A percentile compares a stretch with the other conserved stretches of the same genome.
Conservation (phyloP, 306 rosid genomes). For the Sophora flavescens region DNA sequence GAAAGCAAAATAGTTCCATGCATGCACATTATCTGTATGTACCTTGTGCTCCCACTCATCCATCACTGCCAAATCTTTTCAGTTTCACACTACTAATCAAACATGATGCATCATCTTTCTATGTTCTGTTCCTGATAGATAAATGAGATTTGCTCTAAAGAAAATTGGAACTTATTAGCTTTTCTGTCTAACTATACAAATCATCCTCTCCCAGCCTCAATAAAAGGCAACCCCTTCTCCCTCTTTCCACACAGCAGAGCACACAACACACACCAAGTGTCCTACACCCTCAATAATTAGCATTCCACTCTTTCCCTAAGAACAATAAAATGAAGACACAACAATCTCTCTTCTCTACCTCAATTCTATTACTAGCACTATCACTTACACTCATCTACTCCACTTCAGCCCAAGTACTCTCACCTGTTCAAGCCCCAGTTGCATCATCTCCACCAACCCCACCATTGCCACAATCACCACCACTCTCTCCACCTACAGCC, state of each 20-base stretch:
- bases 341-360: constrained; percentile 44
- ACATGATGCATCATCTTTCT: constrained; percentile 45
- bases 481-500: constrained; percentile 1
- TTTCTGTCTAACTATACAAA: not conserved
- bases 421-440: constrained; percentile 50
- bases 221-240: constrained; percentile 46
- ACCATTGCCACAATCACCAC: not conserved
- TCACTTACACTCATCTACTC: constrained; percentile 31
- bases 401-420: constrained; percentile 49
- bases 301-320: not conserved
- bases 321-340: constrained; percentile 41
- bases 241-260: constrained; percentile 12
- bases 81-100: constrained; percentile 30
- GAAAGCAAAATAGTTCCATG: constrained; percentile 36
- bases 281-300: constrained; percentile 5
- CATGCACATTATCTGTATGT: constrained; percentile 20
- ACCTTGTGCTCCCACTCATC: not conserved
- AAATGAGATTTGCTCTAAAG: constrained; percentile 16
- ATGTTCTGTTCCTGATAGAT: constrained; percentile 49
- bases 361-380: constrained; percentile 43
- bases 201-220: not conserved
- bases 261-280: constrained; percentile 11
- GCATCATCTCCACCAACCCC: constrained; percentile 18
- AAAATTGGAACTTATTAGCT: constrained; percentile 21
- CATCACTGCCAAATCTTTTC: not conserved